Percentiles rank a stretch among this genome's conserved stretches.
Evolutionary conservation across 148 eudicot species (phyloP).

Genomic region (Fallopia convolvulus): DNA sequence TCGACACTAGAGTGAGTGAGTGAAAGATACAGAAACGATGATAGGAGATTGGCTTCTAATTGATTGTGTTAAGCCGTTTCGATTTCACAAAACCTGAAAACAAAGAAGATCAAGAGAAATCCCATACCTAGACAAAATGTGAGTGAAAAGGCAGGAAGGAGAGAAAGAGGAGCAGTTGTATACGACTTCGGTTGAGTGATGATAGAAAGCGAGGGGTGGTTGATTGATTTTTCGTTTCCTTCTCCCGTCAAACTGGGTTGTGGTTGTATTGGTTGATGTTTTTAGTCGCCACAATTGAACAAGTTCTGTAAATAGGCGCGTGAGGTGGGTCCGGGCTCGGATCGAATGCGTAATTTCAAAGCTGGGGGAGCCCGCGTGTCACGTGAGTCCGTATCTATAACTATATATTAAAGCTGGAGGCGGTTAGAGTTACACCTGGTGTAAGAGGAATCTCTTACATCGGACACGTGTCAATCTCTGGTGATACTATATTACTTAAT

Average conservation of each 20-base stretch:
- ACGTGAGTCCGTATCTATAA: too few relatives aligned
- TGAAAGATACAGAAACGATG: not conserved
- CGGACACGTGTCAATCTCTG: too few relatives aligned
- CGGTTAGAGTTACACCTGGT: too few relatives aligned
- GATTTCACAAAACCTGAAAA: not conserved
- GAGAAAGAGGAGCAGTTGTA: not conserved
- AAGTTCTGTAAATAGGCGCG: not conserved
- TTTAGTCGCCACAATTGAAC: not conserved
- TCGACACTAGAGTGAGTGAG: constrained; percentile 1
- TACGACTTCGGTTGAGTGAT: not conserved
- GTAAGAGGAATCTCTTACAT: too few relatives aligned
- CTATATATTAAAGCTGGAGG: too few relatives aligned
- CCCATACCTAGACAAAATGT: not conserved
- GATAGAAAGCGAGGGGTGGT: not conserved
- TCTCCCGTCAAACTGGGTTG: not conserved
- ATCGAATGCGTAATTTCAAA: too few relatives aligned
- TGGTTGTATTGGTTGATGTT: not conserved
- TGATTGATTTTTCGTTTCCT: not conserved
- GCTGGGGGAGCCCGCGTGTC: too few relatives aligned
- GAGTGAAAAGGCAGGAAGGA: not conserved
- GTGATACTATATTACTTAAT: too few relatives aligned
- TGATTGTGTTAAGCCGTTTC: not conserved
- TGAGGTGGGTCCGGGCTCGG: not conserved
- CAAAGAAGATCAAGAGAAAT: not conserved
- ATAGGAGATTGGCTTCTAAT: not conserved